Evolutionary conservation across 192 early-diverging fungal species (phyloP).

Genomic region (Rhizophagus prolifer): DNA sequence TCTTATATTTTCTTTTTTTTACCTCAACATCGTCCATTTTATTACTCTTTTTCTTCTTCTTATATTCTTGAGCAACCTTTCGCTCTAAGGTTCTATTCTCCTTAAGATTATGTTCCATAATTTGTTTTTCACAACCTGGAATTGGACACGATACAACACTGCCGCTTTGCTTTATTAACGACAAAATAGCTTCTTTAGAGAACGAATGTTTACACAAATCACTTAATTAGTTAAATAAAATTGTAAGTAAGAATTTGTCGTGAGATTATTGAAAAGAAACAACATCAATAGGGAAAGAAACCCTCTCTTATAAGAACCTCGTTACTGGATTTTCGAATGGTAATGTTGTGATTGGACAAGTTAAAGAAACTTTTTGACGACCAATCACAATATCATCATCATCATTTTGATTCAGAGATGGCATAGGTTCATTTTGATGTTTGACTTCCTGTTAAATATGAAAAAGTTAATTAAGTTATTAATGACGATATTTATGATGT

Average conservation of each 20-base stretch:
- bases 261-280: too few relatives aligned
- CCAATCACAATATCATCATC: conserved; percentile 38
- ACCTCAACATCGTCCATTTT: conserved; percentile 6
- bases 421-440: conserved; percentile 35
- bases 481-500: background rate
- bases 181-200: conserved; percentile 31
- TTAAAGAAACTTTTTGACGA: conserved; percentile 27
- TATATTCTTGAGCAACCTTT: conserved; percentile 15
- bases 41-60: background rate
- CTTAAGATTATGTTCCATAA: conserved; percentile 1
- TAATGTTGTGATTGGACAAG: conserved; percentile 37
- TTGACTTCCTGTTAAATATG: conserved; percentile 31
- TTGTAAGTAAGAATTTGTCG: background rate
- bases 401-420: conserved; percentile 6
- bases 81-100: conserved; percentile 23
- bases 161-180: background rate
- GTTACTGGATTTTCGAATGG: conserved; percentile 36
- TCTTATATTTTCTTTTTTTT: background rate
- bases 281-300: background rate
- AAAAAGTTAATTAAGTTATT: background rate
- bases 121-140: conserved; percentile 29
- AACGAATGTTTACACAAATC: conserved; percentile 34
- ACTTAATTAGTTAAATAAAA: conserved; percentile 4
- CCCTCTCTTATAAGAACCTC: conserved; percentile 16
- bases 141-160: conserved; percentile 26